These are phyloP conservation scores for Aspergillus sp. DNA, from an alignment of 2,329 filamentous ascomycete species.

Conservation along the genomic window DNA sequence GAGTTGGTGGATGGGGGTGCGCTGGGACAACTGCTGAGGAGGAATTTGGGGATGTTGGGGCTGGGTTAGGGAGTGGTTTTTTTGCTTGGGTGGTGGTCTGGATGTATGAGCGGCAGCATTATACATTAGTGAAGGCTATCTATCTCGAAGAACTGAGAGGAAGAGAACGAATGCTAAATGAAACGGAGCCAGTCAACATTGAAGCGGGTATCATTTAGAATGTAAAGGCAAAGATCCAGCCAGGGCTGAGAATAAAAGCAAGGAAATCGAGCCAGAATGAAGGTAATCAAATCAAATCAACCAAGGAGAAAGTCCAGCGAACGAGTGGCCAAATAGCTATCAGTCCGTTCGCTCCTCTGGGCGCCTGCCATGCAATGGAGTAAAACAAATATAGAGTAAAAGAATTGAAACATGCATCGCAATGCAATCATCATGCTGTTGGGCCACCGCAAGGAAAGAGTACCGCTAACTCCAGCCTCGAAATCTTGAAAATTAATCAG, in stretches of 20 bases:
- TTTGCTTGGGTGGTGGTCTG: not conserved
- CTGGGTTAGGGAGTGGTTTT: not conserved
- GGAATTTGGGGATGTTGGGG: slow-evolving; percentile 18
- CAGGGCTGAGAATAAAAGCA: slow-evolving; percentile 2
- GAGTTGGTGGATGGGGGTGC: slow-evolving; percentile 16
- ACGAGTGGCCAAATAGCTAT: no score
- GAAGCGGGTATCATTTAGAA: no score
- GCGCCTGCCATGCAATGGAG: no score
- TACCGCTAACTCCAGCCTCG: not conserved
- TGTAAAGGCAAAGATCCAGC: not conserved
- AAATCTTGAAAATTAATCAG: slow-evolving; percentile 11
- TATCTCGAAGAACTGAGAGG: no score
- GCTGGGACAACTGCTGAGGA: slow-evolving; percentile 17
- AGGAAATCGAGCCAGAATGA: slow-evolving; percentile 6
- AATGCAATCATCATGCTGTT: not conserved
- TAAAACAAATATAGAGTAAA: not conserved
- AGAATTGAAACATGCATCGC: slow-evolving; percentile 5
- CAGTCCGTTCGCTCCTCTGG: no score
- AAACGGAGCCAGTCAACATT: no score
- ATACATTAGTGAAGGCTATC: no score
- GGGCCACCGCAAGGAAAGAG: not conserved
- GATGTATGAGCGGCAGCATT: no score
- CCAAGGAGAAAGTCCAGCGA: no score
- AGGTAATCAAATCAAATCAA: no score
- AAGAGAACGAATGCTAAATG: slow-evolving; percentile 4